Evolutionary conservation across 1,284 basidiomycete species (phyloP), one percentile per base, ranked within the genome.

Genomic region (Takashimella koratensis): DNA sequence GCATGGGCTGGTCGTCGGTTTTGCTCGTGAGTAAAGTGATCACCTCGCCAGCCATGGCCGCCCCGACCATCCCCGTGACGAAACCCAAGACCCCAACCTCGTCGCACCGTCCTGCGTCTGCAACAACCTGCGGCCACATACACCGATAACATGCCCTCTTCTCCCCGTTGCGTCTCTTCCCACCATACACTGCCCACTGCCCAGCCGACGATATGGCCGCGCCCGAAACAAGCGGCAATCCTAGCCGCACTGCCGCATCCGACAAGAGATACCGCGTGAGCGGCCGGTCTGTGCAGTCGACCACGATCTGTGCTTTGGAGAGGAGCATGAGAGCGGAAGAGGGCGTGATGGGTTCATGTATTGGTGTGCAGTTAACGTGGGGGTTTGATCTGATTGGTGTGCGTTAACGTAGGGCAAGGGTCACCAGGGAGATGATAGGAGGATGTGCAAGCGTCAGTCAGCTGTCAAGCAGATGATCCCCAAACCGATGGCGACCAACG

Each of bases 241-340:
- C 75, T 2, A 91, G 81, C 0, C 78, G 76, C 42, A 90, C 89
- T n/a, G 88, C 84, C 0, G 85, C 83, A 71, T 98, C 95, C n/a
- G 90, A 93, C 53, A 98, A 81, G 5, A 98, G 83, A 74, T 98
- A 98, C 3, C 96, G 86, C 0, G 91, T 94, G 3, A 87, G 83
- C 2, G 88, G 85, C 59, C 96, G 95, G 76, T 98, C 95, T 2
- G 92, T 97, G 77, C 95, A 98, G 77, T 98, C 96, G 13, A 98
- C 79, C 45, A 98, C 82, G 42, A 97, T 75, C 68, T 90, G 85
- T 66, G 87, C 88, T 2, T 78, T 68, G 4, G 71, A 61, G 5
- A 95, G 77, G n/a, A 88, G 74, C 3, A 72, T 52, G 12, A 82
- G 56, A 0, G 88, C 86, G 59, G 89, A 90, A 5, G 75, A 66